Evolutionary conservation across 1,139 yeast species (phyloP).

Genomic region (Candida freyschussii): DNA sequence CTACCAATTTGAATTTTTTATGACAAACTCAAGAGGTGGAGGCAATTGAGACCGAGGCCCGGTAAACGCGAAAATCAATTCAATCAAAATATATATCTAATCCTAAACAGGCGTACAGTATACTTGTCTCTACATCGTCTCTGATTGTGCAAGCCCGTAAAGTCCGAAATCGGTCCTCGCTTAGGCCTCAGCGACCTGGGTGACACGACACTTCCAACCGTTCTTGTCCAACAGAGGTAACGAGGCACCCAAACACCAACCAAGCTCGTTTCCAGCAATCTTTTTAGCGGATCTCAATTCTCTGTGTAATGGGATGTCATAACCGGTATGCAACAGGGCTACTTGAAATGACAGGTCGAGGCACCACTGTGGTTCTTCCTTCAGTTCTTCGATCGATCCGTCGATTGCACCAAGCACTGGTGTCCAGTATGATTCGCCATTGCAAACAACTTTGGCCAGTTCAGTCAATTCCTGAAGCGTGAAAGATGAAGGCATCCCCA

Average conservation of each 20-base stretch:
- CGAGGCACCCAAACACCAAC: slow-evolving; percentile 99
- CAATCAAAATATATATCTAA: no score
- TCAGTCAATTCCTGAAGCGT: slow-evolving; percentile 79
- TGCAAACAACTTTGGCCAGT: slow-evolving; percentile 78
- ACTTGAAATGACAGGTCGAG: slow-evolving; percentile 85
- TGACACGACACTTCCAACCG: slow-evolving; percentile 67
- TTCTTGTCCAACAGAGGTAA: slow-evolving; percentile 74
- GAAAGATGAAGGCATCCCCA: slow-evolving; percentile 91
- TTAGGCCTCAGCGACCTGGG: slow-evolving; percentile 14
- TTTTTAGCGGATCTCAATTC: slow-evolving; percentile 90
- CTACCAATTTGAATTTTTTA: no score
- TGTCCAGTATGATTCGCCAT: slow-evolving; percentile 72
- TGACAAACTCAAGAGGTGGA: no score
- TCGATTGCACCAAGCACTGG: slow-evolving; percentile 52
- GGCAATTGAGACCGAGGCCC: no score
- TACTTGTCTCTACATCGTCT: no score
- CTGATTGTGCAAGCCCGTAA: no score
- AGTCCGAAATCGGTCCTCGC: no score
- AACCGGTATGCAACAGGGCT: slow-evolving; percentile 87
- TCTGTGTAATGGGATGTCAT: slow-evolving; percentile 85
- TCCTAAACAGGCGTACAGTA: no score
- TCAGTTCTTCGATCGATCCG: slow-evolving; percentile 61
- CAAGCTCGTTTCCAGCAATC: slow-evolving; percentile 83
- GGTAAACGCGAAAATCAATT: no score
- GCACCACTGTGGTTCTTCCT: slow-evolving; percentile 90